Percentiles rank a stretch among this genome's conserved stretches.
phyloP scores from a whole-genome alignment of 1,284 basidiomycete species.

The Pterula multifida region DNA sequence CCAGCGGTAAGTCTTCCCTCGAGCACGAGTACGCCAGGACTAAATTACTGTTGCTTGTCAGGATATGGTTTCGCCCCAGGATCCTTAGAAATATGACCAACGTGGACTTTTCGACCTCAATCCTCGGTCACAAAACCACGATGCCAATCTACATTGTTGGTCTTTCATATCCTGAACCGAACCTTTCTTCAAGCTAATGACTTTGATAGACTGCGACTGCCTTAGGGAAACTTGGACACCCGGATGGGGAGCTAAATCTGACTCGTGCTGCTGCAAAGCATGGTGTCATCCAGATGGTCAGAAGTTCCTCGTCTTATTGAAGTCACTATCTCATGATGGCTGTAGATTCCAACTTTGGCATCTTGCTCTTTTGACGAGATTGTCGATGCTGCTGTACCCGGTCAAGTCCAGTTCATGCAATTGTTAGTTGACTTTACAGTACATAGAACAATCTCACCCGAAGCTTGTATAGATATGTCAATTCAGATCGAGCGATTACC shows the following conservation, averaged over 20 bases:
- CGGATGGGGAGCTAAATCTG: constrained; percentile 63
- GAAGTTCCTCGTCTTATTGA: constrained; percentile 10
- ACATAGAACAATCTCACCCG: constrained; percentile 2
- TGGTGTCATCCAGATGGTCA: constrained; percentile 81
- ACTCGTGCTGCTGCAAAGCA: constrained; percentile 63
- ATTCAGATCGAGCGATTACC: constrained; percentile 74
- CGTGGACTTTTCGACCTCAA: constrained; percentile 75
- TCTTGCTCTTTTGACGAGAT: constrained; percentile 88
- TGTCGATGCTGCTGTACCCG: constrained; percentile 63
- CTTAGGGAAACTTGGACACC: constrained; percentile 70
- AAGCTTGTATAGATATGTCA: constrained; percentile 53
- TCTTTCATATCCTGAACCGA: constrained; percentile 16
- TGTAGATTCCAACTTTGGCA: constrained; percentile 76
- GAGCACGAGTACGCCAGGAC: not conserved
- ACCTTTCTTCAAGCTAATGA: constrained; percentile 2
- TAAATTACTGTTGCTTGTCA: constrained; percentile 16
- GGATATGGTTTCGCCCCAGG: constrained; percentile 90
- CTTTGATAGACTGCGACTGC: constrained; percentile 58
- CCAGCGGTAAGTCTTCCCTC: constrained; percentile 41
- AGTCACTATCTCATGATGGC: not conserved
- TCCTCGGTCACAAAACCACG: constrained; percentile 59
- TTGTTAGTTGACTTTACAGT: constrained; percentile 28
- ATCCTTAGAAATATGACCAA: constrained; percentile 74
- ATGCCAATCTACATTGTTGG: constrained; percentile 71
- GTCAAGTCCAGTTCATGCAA: constrained; percentile 74